phyloP scores from a whole-genome alignment of 345 rosid genomes.

The Acer saccharum region DNA sequence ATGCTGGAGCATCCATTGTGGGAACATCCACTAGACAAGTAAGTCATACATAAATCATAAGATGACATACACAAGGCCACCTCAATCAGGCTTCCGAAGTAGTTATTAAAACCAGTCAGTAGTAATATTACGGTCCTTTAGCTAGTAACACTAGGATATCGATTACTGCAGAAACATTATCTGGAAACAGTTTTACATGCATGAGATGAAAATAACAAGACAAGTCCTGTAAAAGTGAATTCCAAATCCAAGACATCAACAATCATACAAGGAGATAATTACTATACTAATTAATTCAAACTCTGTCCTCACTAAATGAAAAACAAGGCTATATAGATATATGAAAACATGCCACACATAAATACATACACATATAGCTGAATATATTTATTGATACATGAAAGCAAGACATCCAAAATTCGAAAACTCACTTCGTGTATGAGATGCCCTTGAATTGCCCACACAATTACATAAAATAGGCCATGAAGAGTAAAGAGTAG shows the following conservation, averaged over 20 bases:
- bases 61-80: background rate
- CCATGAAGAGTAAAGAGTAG: conserved; percentile 80
- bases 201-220: background rate
- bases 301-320: background rate
- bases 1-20: too few relatives aligned
- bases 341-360: background rate
- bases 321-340: background rate
- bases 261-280: background rate
- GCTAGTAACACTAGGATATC: background rate
- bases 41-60: too few relatives aligned
- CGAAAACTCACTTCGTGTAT: conserved; percentile 51
- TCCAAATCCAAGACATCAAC: background rate
- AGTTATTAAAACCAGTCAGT: background rate
- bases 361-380: background rate
- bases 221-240: background rate
- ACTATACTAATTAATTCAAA: background rate
- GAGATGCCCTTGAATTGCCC: conserved; percentile 64
- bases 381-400: background rate
- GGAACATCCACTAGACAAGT: too few relatives aligned
- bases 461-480: conserved; percentile 53
- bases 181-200: background rate
- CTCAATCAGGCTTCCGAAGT: background rate
- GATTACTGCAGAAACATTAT: background rate
- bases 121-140: background rate
- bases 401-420: background rate